These are phyloP conservation scores for Podaxis rugospora DNA, from an alignment of 768 basidiomycete genomes.

Conservation along the genomic window DNA sequence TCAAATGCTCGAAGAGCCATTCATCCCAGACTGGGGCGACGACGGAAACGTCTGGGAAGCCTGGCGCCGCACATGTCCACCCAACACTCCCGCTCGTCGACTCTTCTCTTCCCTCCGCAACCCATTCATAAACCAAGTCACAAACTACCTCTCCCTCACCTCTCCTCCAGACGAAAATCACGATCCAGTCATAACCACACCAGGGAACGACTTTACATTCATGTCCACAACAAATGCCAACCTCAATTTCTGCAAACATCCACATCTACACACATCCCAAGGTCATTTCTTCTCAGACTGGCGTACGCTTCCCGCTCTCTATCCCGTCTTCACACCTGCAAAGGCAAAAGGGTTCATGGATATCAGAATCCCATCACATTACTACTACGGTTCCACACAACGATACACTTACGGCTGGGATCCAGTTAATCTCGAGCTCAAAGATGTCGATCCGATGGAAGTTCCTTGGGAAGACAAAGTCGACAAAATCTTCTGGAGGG, in stretches of 20 bases:
- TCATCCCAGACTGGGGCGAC: slow-evolving; percentile 81
- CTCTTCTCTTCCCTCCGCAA: slow-evolving; percentile 76
- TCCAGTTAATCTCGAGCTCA: slow-evolving; percentile 61
- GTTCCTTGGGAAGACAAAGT: slow-evolving; percentile 83
- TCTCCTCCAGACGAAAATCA: slow-evolving; percentile 2
- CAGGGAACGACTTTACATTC: slow-evolving; percentile 64
- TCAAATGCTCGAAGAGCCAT: slow-evolving; percentile 54
- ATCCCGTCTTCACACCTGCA: slow-evolving; percentile 92
- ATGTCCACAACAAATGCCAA: slow-evolving; percentile 52
- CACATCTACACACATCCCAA: slow-evolving; percentile 82
- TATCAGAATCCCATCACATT: slow-evolving; percentile 93
- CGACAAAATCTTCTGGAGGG: slow-evolving; percentile 92
- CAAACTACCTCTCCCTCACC: slow-evolving; percentile 23
- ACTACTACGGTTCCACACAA: slow-evolving; percentile 82
- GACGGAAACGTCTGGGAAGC: slow-evolving; percentile 91
- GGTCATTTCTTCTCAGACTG: slow-evolving; percentile 98
- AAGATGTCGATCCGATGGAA: slow-evolving; percentile 83
- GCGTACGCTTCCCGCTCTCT: slow-evolving; percentile 83
- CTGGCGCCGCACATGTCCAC: slow-evolving; percentile 87
- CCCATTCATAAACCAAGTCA: slow-evolving; percentile 27
- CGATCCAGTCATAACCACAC: neutral
- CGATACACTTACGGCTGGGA: slow-evolving; percentile 94
- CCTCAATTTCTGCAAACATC: slow-evolving; percentile 75
- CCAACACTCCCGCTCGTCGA: slow-evolving; percentile 72
- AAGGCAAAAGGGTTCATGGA: slow-evolving; percentile 84